These are phyloP conservation scores for Corchorus olitorius DNA, from an alignment of 345 rosid genomes.

Conservation along the genomic window DNA sequence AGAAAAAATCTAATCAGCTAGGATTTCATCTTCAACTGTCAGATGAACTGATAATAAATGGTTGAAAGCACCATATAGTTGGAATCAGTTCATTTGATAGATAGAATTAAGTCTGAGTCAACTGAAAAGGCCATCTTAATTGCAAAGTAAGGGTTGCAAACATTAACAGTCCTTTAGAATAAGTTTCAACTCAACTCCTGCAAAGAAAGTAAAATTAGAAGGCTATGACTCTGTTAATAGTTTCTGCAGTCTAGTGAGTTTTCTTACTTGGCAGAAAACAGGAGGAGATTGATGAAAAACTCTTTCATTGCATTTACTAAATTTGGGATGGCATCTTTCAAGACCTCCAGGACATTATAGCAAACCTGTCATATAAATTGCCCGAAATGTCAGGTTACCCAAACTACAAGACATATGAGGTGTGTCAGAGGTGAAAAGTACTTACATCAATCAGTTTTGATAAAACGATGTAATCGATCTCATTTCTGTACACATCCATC, in stretches of 20 bases:
- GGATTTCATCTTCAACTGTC: neutral
- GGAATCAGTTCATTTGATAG: neutral
- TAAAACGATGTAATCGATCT: conserved; percentile 73
- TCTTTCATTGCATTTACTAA: conserved; percentile 51
- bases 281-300: conserved; percentile 62
- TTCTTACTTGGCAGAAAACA: conserved; percentile 69
- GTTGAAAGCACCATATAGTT: neutral
- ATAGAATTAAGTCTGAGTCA: neutral
- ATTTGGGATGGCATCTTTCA: conserved; percentile 66
- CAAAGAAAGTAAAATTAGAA: conserved; percentile 21
- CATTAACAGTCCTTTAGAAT: neutral
- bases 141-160: neutral
- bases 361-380: conserved; percentile 69
- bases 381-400: conserved; percentile 42
- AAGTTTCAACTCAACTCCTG: conserved; percentile 37
- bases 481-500: conserved; percentile 72
- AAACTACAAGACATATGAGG: conserved; percentile 12
- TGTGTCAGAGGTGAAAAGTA: conserved; percentile 8
- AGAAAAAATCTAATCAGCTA: neutral
- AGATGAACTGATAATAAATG: neutral
- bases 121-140: neutral
- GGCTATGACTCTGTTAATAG: neutral
- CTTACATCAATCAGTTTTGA: conserved; percentile 77
- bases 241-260: neutral
- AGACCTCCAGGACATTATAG: neutral